Conservation (phyloP, 768 basidiomycete genomes). For the Mycena pura region DNA sequence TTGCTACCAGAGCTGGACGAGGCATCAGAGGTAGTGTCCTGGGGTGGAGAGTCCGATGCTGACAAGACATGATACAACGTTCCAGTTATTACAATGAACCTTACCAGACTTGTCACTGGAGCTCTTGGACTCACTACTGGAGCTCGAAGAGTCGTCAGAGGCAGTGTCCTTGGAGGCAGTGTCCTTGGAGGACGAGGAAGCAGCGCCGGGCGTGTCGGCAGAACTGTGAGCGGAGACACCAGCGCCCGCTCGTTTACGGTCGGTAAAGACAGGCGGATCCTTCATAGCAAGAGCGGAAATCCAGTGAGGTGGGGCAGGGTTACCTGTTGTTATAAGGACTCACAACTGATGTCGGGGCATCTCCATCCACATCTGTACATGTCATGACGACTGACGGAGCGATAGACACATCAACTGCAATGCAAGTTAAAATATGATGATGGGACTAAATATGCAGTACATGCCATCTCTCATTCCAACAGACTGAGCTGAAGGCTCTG, state of each 20-base stretch:
- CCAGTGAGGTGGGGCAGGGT: not conserved
- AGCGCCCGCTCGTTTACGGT: conserved; percentile 8
- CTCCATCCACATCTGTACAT: conserved; percentile 15
- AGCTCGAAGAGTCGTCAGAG: not conserved
- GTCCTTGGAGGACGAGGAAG: not conserved
- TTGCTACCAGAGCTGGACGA: not conserved
- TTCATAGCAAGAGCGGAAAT: conserved; percentile 21
- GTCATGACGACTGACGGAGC: conserved; percentile 15
- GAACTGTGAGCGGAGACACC: conserved; percentile 13
- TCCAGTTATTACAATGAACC: no score
- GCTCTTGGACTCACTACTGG: no score
- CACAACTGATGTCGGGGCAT: conserved; percentile 10
- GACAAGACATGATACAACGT: no score
- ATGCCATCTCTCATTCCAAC: not conserved
- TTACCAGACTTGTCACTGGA: not conserved
- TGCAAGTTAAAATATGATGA: conserved; percentile 16
- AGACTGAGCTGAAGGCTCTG: conserved; percentile 6
- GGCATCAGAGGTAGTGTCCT: no score
- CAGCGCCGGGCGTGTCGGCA: conserved; percentile 6
- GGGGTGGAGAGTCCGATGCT: no score
- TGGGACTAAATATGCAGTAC: not conserved
- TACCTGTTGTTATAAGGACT: conserved; percentile 15
- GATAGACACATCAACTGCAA: conserved; percentile 7
- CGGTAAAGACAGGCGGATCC: conserved; percentile 25
- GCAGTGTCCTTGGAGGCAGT: conserved; percentile 9